These are phyloP conservation scores for Hericium rajendrae DNA, from an alignment of 768 basidiomycete genomes.

Conservation along the genomic window DNA sequence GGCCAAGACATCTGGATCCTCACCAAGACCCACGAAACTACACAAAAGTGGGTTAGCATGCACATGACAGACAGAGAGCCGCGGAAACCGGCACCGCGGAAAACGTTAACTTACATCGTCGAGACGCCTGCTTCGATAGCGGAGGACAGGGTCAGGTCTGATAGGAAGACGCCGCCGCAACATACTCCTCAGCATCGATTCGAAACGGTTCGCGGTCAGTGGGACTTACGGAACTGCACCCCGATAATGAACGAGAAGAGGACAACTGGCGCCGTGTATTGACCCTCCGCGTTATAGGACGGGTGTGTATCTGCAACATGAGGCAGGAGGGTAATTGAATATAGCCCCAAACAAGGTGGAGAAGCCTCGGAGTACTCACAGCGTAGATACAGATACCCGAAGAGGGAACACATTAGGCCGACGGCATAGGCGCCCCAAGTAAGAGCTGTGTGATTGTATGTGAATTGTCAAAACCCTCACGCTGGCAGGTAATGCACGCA, in stretches of 20 bases:
- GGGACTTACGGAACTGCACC: constrained; percentile 51
- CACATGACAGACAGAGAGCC: not conserved
- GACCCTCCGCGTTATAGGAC: constrained; percentile 60
- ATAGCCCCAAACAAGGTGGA: not conserved
- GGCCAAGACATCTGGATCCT: constrained; percentile 73
- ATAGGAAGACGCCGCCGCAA: not conserved
- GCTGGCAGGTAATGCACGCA: constrained; percentile 24
- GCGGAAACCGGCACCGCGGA: not conserved
- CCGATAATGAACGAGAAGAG: constrained; percentile 80
- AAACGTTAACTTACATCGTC: constrained; percentile 48
- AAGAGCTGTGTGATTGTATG: constrained; percentile 33
- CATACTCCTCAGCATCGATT: not conserved
- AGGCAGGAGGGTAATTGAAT: constrained; percentile 3
- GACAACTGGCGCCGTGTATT: constrained; percentile 70
- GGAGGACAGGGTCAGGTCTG: constrained; percentile 60
- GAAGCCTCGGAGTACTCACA: constrained; percentile 30
- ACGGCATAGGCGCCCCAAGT: constrained; percentile 76
- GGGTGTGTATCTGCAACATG: constrained; percentile 52
- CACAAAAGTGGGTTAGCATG: not conserved
- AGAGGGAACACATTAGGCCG: constrained; percentile 64
- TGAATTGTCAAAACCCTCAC: not conserved
- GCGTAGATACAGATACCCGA: constrained; percentile 69
- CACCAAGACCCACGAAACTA: constrained; percentile 77
- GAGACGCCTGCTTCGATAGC: constrained; percentile 83
- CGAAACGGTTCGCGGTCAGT: constrained; percentile 1